Conservation (phyloP, 768 basidiomycete species). For the Serpula lacrymans region DNA sequence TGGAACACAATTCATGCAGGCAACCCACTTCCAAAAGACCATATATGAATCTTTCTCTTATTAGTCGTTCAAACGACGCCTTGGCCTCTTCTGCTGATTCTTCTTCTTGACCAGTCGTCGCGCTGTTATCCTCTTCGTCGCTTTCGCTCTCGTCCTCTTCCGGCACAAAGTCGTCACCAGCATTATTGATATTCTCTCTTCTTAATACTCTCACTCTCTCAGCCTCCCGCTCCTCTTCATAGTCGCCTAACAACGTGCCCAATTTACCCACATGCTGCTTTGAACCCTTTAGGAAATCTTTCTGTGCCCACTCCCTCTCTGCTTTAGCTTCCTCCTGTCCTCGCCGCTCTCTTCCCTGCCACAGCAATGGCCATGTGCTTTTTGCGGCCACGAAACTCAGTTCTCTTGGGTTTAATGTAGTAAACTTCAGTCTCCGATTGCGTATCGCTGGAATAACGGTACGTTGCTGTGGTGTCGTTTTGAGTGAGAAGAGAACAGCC, state of each 20-base stretch:
- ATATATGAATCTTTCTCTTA: conserved; percentile 74
- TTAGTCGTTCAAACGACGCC: conserved; percentile 50
- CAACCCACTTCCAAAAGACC: conserved; percentile 71
- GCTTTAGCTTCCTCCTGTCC: conserved; percentile 56
- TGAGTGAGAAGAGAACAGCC: conserved; percentile 37
- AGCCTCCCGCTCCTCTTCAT: conserved; percentile 76
- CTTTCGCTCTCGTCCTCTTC: conserved; percentile 67
- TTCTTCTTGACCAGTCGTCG: conserved; percentile 23
- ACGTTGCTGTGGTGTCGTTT: conserved; percentile 60
- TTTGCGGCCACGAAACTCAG: conserved; percentile 52
- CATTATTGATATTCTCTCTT: conserved; percentile 33
- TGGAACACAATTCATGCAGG: no score
- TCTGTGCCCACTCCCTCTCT: conserved; percentile 67
- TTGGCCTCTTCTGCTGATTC: conserved; percentile 51
- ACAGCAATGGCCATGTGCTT: conserved; percentile 63
- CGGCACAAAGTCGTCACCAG: conserved; percentile 48
- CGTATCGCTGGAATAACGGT: conserved; percentile 60
- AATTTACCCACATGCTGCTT: conserved; percentile 66
- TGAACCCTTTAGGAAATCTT: conserved; percentile 54
- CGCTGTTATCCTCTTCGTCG: conserved; percentile 39
- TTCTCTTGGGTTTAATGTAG: conserved; percentile 49
- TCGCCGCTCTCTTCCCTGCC: conserved; percentile 52
- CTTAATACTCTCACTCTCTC: conserved; percentile 52
- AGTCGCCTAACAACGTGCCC: conserved; percentile 60
- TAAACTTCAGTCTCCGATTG: conserved; percentile 69